Percentiles rank a stretch among this genome's conserved stretches.
These are phyloP conservation scores for Psilocybe cubensis DNA, from an alignment of 768 basidiomycete species.

Conservation along the genomic window DNA sequence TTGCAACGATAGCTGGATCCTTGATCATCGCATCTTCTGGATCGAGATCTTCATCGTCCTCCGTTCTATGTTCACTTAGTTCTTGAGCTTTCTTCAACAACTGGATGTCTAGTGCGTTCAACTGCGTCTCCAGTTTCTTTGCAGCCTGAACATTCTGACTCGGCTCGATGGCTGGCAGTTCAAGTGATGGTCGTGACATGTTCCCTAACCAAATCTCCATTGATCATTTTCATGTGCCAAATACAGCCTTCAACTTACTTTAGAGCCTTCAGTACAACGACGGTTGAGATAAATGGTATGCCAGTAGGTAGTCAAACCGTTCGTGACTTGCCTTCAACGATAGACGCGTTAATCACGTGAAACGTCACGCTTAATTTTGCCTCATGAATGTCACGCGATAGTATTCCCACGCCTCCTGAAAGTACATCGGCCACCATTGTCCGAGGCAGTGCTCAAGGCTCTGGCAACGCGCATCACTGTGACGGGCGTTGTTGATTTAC, in stretches of 20 bases:
- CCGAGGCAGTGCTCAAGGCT: background rate
- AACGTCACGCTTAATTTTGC: background rate
- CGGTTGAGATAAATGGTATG: too few species aligned
- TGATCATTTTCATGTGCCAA: background rate
- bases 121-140: slow-evolving; percentile 31
- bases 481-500: background rate
- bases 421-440: background rate
- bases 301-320: background rate
- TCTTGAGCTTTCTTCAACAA: slow-evolving; percentile 39
- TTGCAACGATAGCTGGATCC: slow-evolving; percentile 60
- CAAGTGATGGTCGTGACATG: slow-evolving; percentile 26
- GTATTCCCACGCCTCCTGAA: background rate
- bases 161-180: slow-evolving; percentile 29
- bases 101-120: slow-evolving; percentile 41
- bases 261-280: too few species aligned
- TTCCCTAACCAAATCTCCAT: background rate
- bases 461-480: too few species aligned
- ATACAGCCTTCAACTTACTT: too few species aligned
- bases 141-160: slow-evolving; percentile 38
- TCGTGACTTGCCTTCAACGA: slow-evolving; percentile 2
- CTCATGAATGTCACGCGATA: background rate
- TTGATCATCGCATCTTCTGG: slow-evolving; percentile 41
- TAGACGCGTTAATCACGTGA: slow-evolving; percentile 2
- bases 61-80: slow-evolving; percentile 38
- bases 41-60: slow-evolving; percentile 30